Evolutionary conservation across 2,329 filamentous ascomycete species (phyloP).

Genomic region (Colletotrichum plurivorum): DNA sequence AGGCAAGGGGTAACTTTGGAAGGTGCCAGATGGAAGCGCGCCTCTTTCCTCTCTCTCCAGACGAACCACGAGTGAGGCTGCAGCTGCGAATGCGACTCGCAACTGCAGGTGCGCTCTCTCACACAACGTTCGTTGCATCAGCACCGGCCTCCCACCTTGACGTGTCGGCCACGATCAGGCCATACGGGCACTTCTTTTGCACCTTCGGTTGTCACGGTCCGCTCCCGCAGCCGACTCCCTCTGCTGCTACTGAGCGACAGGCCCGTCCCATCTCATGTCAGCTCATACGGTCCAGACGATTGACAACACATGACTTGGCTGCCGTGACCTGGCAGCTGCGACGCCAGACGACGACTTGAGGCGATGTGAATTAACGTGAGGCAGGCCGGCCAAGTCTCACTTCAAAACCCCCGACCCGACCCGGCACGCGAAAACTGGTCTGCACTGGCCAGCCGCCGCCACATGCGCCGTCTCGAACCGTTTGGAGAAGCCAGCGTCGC

Average conservation of each 20-base stretch:
- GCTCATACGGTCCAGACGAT: background rate
- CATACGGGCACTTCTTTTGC: constrained; percentile 9
- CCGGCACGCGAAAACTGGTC: constrained; percentile 10
- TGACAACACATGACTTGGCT: constrained; percentile 15
- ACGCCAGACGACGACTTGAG: background rate
- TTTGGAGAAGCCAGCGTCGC: background rate
- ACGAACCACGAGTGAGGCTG: constrained; percentile 20
- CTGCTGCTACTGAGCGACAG: background rate
- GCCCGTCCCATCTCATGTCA: background rate
- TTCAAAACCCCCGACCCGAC: background rate
- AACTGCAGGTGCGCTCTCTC: no score
- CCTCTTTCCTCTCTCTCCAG: constrained; percentile 11
- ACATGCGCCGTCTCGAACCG: constrained; percentile 22
- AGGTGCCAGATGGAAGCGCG: background rate
- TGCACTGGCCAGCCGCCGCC: constrained; percentile 27
- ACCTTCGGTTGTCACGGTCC: background rate
- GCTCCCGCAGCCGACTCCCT: constrained; percentile 3
- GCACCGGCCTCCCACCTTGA: background rate
- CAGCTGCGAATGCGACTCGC: no score
- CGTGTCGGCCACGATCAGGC: background rate
- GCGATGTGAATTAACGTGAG: background rate
- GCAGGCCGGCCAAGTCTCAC: constrained; percentile 19
- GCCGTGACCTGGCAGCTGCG: constrained; percentile 1
- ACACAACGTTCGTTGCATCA: background rate
- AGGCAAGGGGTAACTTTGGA: no score